These are phyloP conservation scores for Selenicereus undatus DNA, from an alignment of 148 eudicot species.

Conservation along the genomic window DNA sequence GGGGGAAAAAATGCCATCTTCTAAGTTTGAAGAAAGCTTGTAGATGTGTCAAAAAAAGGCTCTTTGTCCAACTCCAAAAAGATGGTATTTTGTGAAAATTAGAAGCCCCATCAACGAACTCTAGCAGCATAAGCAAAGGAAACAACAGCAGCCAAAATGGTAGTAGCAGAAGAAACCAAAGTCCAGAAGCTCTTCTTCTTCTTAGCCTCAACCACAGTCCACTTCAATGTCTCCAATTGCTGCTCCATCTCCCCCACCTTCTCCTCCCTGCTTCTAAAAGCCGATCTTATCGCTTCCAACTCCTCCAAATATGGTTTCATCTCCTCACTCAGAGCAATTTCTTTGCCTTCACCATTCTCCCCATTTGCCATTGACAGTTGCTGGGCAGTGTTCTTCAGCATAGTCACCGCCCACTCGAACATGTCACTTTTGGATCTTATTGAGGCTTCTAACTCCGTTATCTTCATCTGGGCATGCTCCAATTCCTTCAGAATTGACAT, in stretches of 20 bases:
- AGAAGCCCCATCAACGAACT: constrained; percentile 27
- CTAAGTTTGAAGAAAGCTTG: neutral
- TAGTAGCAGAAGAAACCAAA: constrained; percentile 64
- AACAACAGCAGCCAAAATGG: constrained; percentile 67
- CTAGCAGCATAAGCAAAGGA: constrained; percentile 64
- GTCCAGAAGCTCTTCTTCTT: constrained; percentile 79
- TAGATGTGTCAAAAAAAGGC: neutral
- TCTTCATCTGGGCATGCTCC: constrained; percentile 27
- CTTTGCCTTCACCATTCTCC: constrained; percentile 8
- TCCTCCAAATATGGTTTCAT: constrained; percentile 36
- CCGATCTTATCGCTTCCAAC: constrained; percentile 48
- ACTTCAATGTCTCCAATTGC: constrained; percentile 46
- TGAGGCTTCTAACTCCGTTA: constrained; percentile 30
- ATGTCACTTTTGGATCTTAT: constrained; percentile 33
- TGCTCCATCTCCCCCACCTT: constrained; percentile 54
- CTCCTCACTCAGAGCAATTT: constrained; percentile 22
- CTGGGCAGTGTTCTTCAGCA: constrained; percentile 42
- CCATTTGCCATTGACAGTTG: constrained; percentile 25
- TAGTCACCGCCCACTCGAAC: constrained; percentile 31
- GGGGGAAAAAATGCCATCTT: neutral
- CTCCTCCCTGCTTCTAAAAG: constrained; percentile 44
- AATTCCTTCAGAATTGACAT: constrained; percentile 29
- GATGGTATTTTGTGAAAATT: neutral
- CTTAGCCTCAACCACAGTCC: constrained; percentile 40
- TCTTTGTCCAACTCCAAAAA: neutral